Conservation (phyloP, 257 asterid species). For the Capsicum rhomboideum region DNA sequence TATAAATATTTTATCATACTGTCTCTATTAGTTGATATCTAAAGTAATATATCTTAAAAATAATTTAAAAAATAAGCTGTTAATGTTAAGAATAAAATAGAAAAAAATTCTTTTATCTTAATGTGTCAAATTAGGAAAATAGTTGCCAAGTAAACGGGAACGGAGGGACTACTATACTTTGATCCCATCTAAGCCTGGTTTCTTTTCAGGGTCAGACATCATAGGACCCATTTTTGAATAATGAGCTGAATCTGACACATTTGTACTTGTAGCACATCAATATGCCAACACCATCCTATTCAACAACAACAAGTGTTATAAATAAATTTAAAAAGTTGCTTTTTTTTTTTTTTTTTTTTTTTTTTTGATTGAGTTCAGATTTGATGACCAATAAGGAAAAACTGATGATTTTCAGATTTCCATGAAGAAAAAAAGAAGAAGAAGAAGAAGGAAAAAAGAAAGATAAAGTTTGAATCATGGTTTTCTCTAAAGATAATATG, state of each 20-base stretch:
- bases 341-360: background rate
- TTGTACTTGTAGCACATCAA: background rate
- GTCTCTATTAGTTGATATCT: too few relatives aligned
- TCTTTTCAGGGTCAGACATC: background rate
- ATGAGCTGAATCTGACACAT: background rate
- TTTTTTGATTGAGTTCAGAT: conserved; percentile 12
- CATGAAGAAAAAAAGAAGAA: conserved; percentile 18
- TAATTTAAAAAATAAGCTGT: too few relatives aligned
- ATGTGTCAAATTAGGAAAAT: too few relatives aligned
- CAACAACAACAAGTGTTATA: background rate
- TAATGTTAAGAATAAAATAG: too few relatives aligned
- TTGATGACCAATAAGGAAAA: conserved; percentile 16
- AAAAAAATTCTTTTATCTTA: too few relatives aligned
- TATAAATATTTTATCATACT: too few relatives aligned
- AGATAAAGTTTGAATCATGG: conserved; percentile 17
- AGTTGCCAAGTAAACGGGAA: too few relatives aligned
- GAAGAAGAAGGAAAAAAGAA: conserved; percentile 2
- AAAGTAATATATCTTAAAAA: too few relatives aligned
- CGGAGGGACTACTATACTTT: too few relatives aligned
- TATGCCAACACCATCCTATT: background rate
- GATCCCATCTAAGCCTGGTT: too few relatives aligned
- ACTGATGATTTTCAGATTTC: conserved; percentile 17
- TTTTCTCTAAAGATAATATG: conserved; percentile 49
- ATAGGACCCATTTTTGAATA: background rate
- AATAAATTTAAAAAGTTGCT: too few relatives aligned